Percentiles rank a stretch among this genome's conserved stretches.
phyloP scores from a whole-genome alignment of 2,329 filamentous ascomycete genomes.

The Sarocladium oryzae region DNA sequence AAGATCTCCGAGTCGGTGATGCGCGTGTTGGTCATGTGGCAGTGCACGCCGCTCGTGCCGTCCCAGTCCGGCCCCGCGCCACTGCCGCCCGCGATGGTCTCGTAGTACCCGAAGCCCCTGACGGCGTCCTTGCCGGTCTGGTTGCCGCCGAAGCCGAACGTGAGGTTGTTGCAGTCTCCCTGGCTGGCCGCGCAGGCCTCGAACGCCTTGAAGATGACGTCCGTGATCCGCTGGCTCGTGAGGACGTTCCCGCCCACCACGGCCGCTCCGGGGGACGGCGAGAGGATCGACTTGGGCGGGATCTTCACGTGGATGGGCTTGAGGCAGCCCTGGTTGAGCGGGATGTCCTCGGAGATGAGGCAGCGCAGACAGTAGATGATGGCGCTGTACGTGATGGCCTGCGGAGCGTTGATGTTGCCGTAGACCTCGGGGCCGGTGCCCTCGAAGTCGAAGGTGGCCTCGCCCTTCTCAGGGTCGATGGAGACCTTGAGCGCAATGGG shows the following conservation, averaged over 20 bases:
- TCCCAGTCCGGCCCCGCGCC: conserved; percentile 57
- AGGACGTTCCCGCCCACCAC: conserved; percentile 77
- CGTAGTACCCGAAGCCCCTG: conserved; percentile 43
- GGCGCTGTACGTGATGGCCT: conserved; percentile 77
- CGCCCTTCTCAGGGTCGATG: conserved; percentile 68
- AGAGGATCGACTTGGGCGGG: conserved; percentile 65
- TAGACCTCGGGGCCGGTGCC: conserved; percentile 77
- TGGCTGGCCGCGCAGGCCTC: conserved; percentile 72
- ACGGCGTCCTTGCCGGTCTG: conserved; percentile 28
- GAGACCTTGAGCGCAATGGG: conserved; percentile 69
- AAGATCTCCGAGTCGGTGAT: conserved; percentile 53
- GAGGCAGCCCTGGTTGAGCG: conserved; percentile 76
- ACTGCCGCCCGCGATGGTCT: conserved; percentile 59
- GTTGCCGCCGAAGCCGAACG: conserved; percentile 63
- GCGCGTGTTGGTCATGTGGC: conserved; percentile 69
- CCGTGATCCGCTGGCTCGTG: conserved; percentile 37
- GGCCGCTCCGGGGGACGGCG: conserved; percentile 68
- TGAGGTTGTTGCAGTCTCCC: conserved; percentile 78
- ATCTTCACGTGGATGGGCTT: conserved; percentile 70
- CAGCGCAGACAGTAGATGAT: conserved; percentile 82
- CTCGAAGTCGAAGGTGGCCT: conserved; percentile 73
- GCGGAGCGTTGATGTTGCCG: conserved; percentile 73
- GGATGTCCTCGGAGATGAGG: conserved; percentile 74
- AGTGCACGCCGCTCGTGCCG: conserved; percentile 37
- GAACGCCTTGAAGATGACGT: conserved; percentile 60